phyloP scores from a whole-genome alignment of 2,329 filamentous ascomycete genomes.

The Paracoccidioides lutzii region DNA sequence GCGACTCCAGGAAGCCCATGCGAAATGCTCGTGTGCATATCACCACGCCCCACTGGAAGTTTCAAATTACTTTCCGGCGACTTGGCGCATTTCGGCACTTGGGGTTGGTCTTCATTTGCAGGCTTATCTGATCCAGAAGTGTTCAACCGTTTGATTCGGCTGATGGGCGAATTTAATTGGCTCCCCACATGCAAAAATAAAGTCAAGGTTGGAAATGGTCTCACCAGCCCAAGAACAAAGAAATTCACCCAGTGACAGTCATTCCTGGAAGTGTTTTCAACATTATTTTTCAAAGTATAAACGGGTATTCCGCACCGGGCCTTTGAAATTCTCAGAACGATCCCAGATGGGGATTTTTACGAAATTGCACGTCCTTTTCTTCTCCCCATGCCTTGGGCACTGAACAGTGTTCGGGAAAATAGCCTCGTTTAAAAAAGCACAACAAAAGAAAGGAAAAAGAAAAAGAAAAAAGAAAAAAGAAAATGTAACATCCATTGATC shows the following conservation, averaged over 20 bases:
- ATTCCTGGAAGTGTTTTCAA: conserved; percentile 6
- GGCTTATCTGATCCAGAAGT: neutral
- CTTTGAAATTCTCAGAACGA: neutral
- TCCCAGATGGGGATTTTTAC: no score
- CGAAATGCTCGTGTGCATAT: neutral
- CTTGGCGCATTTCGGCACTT: neutral
- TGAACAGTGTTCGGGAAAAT: no score
- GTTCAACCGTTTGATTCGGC: neutral
- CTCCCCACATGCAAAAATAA: no score
- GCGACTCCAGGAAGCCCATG: neutral
- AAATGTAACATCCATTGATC: neutral
- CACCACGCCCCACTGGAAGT: neutral
- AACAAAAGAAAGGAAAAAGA: no score
- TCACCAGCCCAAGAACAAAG: no score
- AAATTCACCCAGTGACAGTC: neutral
- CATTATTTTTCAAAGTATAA: neutral
- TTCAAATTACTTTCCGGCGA: neutral
- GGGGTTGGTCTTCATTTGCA: neutral
- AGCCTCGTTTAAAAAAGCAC: no score
- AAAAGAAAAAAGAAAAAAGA: neutral
- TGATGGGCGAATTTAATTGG: no score
- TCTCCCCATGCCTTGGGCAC: no score
- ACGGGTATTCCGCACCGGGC: neutral
- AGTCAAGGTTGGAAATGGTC: no score
- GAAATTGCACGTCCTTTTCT: no score